Base-by-base conservation (phyloP, 352 stramenopile species). In the Aphanomyces stellatus region DNA sequence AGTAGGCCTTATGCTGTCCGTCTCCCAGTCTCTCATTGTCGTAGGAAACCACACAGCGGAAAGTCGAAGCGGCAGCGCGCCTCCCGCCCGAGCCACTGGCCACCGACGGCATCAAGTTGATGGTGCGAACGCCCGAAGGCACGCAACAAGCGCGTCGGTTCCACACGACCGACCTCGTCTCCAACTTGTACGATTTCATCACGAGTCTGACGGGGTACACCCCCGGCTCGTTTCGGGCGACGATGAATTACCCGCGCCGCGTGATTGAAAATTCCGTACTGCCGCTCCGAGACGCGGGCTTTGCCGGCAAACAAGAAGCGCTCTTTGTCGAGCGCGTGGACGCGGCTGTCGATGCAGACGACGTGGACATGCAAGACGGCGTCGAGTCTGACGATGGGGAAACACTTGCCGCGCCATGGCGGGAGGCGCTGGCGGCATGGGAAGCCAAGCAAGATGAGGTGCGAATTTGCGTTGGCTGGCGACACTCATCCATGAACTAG, bases 251-350 rank as follows among this genome's bases (percentile, higher is more conserved):
- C 41, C 83, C 83, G 7, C 80, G 83, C 42, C 76, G 79, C 40
- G 56, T 90, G 15, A 90, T 88, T 68, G 66, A 68, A 13, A 37
- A 78, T 4, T 63, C 53, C 0, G 68, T 75, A 4, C 77, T 85
- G 53, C 74, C 76, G 25, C 62, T 92, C 40, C 68, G 81, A 51
- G 76, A 86, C 27, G 69, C 87, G 1, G 75, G 73, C 4, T 70
- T 90, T 11, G 85, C 77, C 30, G 73, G 75, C 6, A 78, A 76
- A 3, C 81, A 90, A 71, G 82, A 88, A 70, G 63, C 71, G 53
- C 69, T 92, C n/a, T 90, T 92, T 65, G 78, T 90, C 28, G 84
- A 79, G 62, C 46, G 40, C 6, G 33, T 74, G 0, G 30, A 28
- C 25, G 41, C 69, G n/a, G 64, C 84, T 27, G 51, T 73, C 17